phyloP scores from a whole-genome alignment of 2,329 filamentous ascomycete species.

The Nothophaeocryptopus gaeumannii region DNA sequence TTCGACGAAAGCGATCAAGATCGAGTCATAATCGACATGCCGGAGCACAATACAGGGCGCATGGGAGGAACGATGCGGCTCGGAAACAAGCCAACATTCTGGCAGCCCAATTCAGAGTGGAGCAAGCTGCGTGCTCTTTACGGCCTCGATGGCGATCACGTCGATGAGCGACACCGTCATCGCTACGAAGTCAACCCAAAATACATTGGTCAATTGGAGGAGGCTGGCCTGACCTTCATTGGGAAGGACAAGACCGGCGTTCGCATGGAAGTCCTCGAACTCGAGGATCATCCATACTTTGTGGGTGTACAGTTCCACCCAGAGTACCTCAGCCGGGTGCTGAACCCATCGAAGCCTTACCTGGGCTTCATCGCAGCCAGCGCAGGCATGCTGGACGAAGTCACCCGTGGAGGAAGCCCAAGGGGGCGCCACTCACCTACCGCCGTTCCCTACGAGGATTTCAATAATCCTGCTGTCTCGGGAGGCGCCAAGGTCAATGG shows the following conservation, averaged over 20 bases:
- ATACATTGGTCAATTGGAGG: constrained; percentile 65
- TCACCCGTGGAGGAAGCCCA: constrained; percentile 32
- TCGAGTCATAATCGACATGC: constrained; percentile 85
- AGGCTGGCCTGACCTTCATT: constrained; percentile 69
- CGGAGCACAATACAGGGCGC: constrained; percentile 73
- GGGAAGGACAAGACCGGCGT: constrained; percentile 76
- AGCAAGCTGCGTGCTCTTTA: constrained; percentile 74
- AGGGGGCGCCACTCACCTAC: constrained; percentile 19
- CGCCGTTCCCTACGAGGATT: constrained; percentile 10
- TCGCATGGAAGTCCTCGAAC: constrained; percentile 79
- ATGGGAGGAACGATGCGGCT: constrained; percentile 86
- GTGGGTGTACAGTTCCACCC: constrained; percentile 87
- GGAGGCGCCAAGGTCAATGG: constrained; percentile 2
- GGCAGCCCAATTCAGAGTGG: constrained; percentile 75
- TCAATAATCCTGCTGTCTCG: neutral
- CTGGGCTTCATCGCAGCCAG: constrained; percentile 81
- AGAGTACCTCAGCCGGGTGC: constrained; percentile 75
- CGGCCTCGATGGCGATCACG: constrained; percentile 47
- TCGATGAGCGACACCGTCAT: constrained; percentile 76
- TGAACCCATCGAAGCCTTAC: constrained; percentile 72
- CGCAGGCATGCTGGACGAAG: constrained; percentile 60
- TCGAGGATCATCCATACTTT: constrained; percentile 80
- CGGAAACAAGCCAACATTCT: constrained; percentile 69
- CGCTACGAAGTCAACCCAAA: constrained; percentile 87
- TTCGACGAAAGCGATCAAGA: constrained; percentile 60